These are phyloP conservation scores for Fraxinus platypoda DNA, from an alignment of 305 asterid species.

Conservation along the genomic window DNA sequence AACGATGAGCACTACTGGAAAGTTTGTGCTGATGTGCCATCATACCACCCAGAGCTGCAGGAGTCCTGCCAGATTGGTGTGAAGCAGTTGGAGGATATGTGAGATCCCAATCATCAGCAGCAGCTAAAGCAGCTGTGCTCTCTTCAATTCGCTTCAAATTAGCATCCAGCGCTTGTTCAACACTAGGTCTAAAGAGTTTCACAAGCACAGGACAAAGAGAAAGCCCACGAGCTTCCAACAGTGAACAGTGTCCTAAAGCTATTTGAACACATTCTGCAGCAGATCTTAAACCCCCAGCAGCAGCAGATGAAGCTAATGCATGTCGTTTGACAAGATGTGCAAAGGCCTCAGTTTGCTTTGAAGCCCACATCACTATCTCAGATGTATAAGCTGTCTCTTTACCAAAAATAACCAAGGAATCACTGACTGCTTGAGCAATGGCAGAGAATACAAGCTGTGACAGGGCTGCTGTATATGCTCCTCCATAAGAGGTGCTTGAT, in stretches of 20 bases:
- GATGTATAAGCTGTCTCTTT: constrained; percentile 87
- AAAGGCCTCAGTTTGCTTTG: constrained; percentile 86
- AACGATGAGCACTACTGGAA: constrained; percentile 95
- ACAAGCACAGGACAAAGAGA: constrained; percentile 91
- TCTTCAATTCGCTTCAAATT: constrained; percentile 96
- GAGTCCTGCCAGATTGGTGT: constrained; percentile 66
- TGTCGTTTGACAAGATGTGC: constrained; percentile 88
- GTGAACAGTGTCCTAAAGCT: constrained; percentile 92
- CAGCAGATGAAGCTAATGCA: constrained; percentile 95
- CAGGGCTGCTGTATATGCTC: constrained; percentile 93
- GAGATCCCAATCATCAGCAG: constrained; percentile 98
- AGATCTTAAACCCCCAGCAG: constrained; percentile 98
- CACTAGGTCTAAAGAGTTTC: constrained; percentile 91
- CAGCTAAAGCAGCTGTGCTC: constrained; percentile 95
- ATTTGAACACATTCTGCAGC: constrained; percentile 99
- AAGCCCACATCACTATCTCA: constrained; percentile 98
- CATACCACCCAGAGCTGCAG: constrained; percentile 45
- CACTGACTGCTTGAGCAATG: constrained; percentile 93
- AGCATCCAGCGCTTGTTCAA: constrained; percentile 97
- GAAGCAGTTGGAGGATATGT: constrained; percentile 65
- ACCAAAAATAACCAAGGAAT: constrained; percentile 79
- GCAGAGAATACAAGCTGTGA: constrained; percentile 96
- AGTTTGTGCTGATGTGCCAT: constrained; percentile 70
- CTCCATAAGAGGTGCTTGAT: constrained; percentile 95
- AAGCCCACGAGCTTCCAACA: constrained; percentile 93